These are phyloP conservation scores for Aspergillus sp. DNA, from an alignment of 2,329 filamentous ascomycete species.

Conservation along the genomic window DNA sequence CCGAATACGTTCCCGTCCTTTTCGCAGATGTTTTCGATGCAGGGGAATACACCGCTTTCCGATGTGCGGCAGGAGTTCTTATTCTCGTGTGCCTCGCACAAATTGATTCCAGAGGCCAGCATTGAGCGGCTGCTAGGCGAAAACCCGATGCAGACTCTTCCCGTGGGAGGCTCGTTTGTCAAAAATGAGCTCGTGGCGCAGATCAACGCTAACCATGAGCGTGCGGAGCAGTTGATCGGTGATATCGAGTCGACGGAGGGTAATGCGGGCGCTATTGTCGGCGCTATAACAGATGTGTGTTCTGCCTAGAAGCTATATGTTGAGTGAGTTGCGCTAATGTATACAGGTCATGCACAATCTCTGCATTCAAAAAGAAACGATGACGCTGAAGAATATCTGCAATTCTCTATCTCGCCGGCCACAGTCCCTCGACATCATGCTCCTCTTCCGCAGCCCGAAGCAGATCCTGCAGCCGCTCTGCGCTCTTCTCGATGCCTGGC, in stretches of 20 bases:
- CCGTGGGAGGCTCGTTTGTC: conserved; percentile 61
- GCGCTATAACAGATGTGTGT: conserved; percentile 70
- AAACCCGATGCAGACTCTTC: conserved; percentile 75
- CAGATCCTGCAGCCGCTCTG: conserved; percentile 60
- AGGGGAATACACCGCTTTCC: conserved; percentile 58
- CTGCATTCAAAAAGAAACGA: conserved; percentile 61
- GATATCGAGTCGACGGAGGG: conserved; percentile 89
- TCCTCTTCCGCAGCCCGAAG: conserved; percentile 59
- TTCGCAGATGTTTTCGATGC: conserved; percentile 64
- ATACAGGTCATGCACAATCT: conserved; percentile 53
- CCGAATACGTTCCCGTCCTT: conserved; percentile 64
- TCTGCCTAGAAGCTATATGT: neutral
- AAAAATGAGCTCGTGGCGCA: conserved; percentile 78
- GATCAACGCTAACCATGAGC: conserved; percentile 73
- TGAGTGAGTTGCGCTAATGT: conserved; percentile 9
- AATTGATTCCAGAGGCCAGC: conserved; percentile 73
- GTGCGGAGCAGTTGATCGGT: conserved; percentile 71
- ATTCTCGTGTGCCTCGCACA: conserved; percentile 85
- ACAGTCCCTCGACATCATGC: conserved; percentile 57
- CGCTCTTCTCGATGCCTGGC: conserved; percentile 61
- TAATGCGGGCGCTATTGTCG: conserved; percentile 81
- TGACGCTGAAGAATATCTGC: conserved; percentile 62
- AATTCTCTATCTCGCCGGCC: conserved; percentile 57
- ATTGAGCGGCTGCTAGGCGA: conserved; percentile 82
- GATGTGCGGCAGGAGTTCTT: conserved; percentile 80